A percentile compares a stretch with the other conserved stretches of the same genome.
Conservation (phyloP, 176 grass and related monocot genomes). For the Carex cristatella region DNA sequence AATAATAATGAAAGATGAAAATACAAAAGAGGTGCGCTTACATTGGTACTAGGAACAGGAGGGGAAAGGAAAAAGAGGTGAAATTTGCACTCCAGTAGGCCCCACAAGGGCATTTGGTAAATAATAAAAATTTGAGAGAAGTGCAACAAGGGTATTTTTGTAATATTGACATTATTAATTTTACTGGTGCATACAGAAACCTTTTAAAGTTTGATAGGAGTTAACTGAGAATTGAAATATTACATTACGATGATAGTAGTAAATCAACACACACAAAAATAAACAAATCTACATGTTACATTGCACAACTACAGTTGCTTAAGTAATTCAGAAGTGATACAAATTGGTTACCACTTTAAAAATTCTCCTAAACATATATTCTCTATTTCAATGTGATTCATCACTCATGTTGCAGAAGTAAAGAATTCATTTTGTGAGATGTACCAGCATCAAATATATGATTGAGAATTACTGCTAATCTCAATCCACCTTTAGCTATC, state of each 20-base stretch:
- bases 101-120: neutral
- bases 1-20: neutral
- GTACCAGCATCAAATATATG: slow-evolving; percentile 56
- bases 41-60: neutral
- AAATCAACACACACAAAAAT: neutral
- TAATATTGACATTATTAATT: neutral
- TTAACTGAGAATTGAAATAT: neutral
- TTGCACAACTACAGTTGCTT: neutral
- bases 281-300: neutral
- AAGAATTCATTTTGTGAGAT: slow-evolving; percentile 15
- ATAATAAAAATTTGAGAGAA: neutral
- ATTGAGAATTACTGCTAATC: slow-evolving; percentile 73
- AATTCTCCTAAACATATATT: slow-evolving; percentile 5
- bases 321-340: neutral
- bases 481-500: slow-evolving; percentile 72
- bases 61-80: neutral
- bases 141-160: neutral
- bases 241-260: neutral
- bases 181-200: neutral
- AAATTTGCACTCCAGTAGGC: neutral
- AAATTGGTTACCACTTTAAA: neutral
- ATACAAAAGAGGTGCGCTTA: neutral
- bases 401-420: slow-evolving; percentile 30
- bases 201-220: neutral
- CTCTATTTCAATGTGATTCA: slow-evolving; percentile 9